These are phyloP conservation scores for Quercus robur DNA, from an alignment of 306 rosid genomes.

Conservation along the genomic window DNA sequence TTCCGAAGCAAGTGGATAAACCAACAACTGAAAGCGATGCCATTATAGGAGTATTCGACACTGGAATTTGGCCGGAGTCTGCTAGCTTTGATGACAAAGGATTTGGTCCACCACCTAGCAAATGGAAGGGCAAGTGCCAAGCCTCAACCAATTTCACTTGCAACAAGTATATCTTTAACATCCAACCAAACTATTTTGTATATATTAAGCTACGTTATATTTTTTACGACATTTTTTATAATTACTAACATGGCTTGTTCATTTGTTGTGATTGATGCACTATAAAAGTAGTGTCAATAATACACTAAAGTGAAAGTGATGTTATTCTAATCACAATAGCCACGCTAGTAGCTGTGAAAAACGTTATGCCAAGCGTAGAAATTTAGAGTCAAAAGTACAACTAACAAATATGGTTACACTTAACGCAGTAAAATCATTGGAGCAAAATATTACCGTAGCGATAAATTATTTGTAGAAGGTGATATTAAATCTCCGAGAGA, in stretches of 20 bases:
- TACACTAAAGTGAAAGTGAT: too few relatives aligned
- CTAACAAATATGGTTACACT: background rate
- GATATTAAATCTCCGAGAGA: slow-evolving; percentile 42
- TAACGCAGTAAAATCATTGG: slow-evolving; percentile 46
- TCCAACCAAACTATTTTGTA: background rate
- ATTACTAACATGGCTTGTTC: too few relatives aligned
- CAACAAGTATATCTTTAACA: slow-evolving; percentile 32
- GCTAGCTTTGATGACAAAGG: slow-evolving; percentile 41
- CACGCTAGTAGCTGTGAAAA: too few relatives aligned
- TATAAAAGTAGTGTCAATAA: too few relatives aligned
- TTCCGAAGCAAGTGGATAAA: slow-evolving; percentile 19
- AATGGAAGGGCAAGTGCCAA: slow-evolving; percentile 56
- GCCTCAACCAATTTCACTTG: slow-evolving; percentile 32
- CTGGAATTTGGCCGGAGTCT: slow-evolving; percentile 55
- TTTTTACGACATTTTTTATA: too few relatives aligned
- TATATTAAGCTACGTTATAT: too few relatives aligned
- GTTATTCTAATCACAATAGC: too few relatives aligned
- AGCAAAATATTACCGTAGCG: slow-evolving; percentile 33
- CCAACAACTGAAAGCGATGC: slow-evolving; percentile 27
- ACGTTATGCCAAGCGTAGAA: background rate
- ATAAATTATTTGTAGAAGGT: accelerated
- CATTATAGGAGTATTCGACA: slow-evolving; percentile 42
- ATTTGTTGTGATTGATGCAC: too few relatives aligned
- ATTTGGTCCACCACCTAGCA: slow-evolving; percentile 43
- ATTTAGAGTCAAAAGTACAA: background rate